These are phyloP conservation scores for Sugiyamaella novakii DNA, from an alignment of 1,139 yeast genomes.

Conservation along the genomic window DNA sequence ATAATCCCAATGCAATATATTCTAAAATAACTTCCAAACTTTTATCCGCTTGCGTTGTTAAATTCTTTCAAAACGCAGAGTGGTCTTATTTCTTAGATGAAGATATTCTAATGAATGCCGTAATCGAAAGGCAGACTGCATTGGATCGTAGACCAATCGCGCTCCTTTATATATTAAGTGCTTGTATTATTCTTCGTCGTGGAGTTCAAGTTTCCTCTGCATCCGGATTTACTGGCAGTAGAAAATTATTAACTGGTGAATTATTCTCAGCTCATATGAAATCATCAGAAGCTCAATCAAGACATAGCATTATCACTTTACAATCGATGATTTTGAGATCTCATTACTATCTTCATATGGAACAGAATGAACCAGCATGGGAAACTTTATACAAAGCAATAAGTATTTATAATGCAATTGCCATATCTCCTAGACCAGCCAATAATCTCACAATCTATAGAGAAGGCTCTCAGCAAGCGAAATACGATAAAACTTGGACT, in stretches of 20 bases:
- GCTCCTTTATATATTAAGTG: conserved; percentile 18
- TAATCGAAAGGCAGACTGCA: conserved; percentile 10
- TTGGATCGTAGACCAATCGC: conserved; percentile 6
- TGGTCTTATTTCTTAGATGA: conserved; percentile 20
- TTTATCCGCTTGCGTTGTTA: conserved; percentile 17
- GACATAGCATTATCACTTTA: conserved; percentile 7
- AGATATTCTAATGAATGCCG: conserved; percentile 17
- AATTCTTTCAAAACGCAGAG: conserved; percentile 18
- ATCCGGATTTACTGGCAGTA: conserved; percentile 14
- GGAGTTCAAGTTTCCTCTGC: conserved; percentile 10
- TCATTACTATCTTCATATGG: conserved; percentile 17
- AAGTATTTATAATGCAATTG: conserved; percentile 12
- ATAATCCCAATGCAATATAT: neutral
- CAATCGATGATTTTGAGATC: conserved; percentile 18
- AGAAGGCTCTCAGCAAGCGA: neutral
- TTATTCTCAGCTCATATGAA: conserved; percentile 17
- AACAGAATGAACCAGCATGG: conserved; percentile 16
- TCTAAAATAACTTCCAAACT: conserved; percentile 17
- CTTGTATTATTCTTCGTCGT: conserved; percentile 17
- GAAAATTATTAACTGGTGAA: conserved; percentile 15
- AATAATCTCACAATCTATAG: neutral
- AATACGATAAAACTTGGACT: conserved; percentile 8
- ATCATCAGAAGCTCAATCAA: conserved; percentile 5
- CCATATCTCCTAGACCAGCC: neutral
- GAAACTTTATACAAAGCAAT: conserved; percentile 12